A percentile compares a stretch with the other conserved stretches of the same genome.
phyloP scores from a whole-genome alignment of 768 basidiomycete species.

The Leccinum incarnatum region DNA sequence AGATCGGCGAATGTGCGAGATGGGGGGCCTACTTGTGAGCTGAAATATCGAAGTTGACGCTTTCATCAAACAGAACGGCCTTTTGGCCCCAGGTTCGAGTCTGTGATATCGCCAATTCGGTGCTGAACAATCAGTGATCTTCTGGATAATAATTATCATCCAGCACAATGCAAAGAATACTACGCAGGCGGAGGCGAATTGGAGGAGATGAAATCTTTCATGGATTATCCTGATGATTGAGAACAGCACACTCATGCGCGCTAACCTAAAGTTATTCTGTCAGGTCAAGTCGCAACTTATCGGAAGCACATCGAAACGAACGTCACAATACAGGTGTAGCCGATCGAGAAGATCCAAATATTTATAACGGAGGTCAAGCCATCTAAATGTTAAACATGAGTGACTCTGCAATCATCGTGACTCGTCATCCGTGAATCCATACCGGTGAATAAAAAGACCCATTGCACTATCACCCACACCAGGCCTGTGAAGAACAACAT shows the following conservation, averaged over 20 bases:
- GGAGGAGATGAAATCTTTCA: background rate
- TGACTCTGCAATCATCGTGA: background rate
- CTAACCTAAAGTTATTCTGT: constrained; percentile 5
- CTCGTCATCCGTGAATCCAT: background rate
- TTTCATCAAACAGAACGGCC: background rate
- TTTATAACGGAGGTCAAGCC: background rate
- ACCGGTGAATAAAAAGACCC: constrained; percentile 1
- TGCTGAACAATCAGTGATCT: constrained; percentile 4
- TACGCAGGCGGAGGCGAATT: constrained; percentile 1
- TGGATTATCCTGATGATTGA: constrained; percentile 18
- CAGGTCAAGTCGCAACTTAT: background rate
- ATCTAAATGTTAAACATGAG: background rate
- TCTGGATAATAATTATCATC: constrained; percentile 5
- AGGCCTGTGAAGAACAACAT: constrained; percentile 9
- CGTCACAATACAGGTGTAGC: background rate
- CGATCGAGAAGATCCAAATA: background rate
- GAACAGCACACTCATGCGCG: constrained; percentile 18
- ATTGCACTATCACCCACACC: constrained; percentile 11
- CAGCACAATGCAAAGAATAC: constrained; percentile 7
- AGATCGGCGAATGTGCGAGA: background rate
- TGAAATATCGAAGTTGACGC: background rate
- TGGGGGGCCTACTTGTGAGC: background rate
- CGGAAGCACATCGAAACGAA: background rate
- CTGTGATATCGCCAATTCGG: background rate
- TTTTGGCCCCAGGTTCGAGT: background rate